phyloP scores from a whole-genome alignment of 2,329 filamentous ascomycete genomes.

The Paraphaeosphaeria minitans region DNA sequence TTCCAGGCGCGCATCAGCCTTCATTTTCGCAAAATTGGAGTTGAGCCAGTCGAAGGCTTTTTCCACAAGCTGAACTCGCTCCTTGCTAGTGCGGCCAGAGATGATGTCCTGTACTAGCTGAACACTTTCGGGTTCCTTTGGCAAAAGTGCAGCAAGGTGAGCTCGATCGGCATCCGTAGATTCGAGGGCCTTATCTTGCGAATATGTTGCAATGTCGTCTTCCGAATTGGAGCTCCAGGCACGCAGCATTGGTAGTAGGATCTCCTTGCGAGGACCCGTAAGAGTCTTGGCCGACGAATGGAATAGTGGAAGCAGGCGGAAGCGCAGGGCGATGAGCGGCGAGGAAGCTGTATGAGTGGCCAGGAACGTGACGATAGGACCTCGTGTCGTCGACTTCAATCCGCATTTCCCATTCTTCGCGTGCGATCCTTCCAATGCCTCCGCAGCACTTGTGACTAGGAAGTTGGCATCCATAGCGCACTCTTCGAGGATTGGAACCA shows the following conservation, averaged over 20 bases:
- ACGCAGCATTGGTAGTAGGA: conserved; percentile 75
- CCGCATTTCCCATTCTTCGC: conserved; percentile 27
- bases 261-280: conserved; percentile 72
- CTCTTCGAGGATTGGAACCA: conserved; percentile 83
- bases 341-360: conserved; percentile 73
- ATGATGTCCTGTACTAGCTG: conserved; percentile 59
- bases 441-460: conserved; percentile 67
- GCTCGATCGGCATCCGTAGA: conserved; percentile 57
- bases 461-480: conserved; percentile 79
- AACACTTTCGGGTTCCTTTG: conserved; percentile 64
- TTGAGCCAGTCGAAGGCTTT: conserved; percentile 72
- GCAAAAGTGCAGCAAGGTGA: conserved; percentile 58
- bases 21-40: conserved; percentile 74
- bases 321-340: conserved; percentile 71
- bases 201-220: conserved; percentile 58
- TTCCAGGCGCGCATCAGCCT: conserved; percentile 63
- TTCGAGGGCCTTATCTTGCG: conserved; percentile 55
- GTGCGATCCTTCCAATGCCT: conserved; percentile 61
- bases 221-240: conserved; percentile 67
- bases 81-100: conserved; percentile 49
- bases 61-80: conserved; percentile 61
- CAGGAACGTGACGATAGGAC: conserved; percentile 72
- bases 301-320: conserved; percentile 72
- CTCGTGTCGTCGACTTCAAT: conserved; percentile 66
- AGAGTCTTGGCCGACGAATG: conserved; percentile 75